Evolutionary conservation across 2,329 filamentous ascomycete genomes (phyloP).

Genomic region (Exophiala lecanii-corni): DNA sequence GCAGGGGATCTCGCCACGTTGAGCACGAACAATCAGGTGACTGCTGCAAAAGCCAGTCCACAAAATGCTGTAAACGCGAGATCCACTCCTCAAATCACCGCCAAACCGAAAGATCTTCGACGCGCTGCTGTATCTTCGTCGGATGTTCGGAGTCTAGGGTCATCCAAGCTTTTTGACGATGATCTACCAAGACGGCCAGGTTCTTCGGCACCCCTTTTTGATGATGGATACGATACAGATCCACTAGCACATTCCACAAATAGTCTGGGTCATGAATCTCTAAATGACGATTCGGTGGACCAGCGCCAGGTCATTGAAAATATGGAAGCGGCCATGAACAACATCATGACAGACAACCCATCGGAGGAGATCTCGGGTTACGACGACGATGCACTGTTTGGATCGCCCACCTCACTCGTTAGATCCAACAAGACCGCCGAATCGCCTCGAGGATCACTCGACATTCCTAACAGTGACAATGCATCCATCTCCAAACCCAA

Average conservation of each 20-base stretch:
- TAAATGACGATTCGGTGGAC: constrained; percentile 51
- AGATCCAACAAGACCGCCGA: constrained; percentile 54
- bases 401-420: constrained; percentile 43
- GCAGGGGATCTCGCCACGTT: constrained; percentile 10
- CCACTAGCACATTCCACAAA: constrained; percentile 71
- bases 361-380: constrained; percentile 35
- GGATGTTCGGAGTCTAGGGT: constrained; percentile 47
- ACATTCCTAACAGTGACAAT: constrained; percentile 46
- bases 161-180: constrained; percentile 42
- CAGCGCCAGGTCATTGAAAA: constrained; percentile 82
- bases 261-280: constrained; percentile 70
- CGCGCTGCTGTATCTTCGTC: constrained; percentile 58
- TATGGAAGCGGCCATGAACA: constrained; percentile 85
- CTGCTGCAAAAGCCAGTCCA: constrained; percentile 23
- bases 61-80: constrained; percentile 43
- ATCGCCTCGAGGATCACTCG: constrained; percentile 60
- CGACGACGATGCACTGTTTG: constrained; percentile 32
- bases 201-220: constrained; percentile 59
- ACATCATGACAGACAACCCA: constrained; percentile 81
- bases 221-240: constrained; percentile 70
- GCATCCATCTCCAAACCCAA: constrained; percentile 53
- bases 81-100: constrained; percentile 44
- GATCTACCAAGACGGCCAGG: constrained; percentile 24
- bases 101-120: constrained; percentile 50
- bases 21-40: not conserved